These are phyloP conservation scores for Spathaspora hagerdaliae DNA, from an alignment of 805 yeast species.

Conservation along the genomic window DNA sequence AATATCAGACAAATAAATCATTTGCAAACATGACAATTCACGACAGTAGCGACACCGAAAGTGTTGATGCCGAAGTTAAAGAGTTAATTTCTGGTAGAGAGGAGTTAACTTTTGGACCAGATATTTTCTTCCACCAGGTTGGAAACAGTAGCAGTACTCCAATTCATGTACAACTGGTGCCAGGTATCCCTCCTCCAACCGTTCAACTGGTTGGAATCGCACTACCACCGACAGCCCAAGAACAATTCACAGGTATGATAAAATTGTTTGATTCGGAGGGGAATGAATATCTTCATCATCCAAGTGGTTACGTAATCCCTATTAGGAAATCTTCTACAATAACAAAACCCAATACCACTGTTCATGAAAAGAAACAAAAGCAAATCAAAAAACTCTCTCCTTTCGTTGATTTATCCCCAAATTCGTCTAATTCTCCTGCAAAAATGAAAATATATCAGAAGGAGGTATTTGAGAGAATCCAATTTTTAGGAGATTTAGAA, in stretches of 20 bases:
- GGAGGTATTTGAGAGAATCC: conserved; percentile 7
- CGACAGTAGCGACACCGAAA: conserved; percentile 5
- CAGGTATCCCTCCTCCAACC: neutral
- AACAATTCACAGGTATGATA: neutral
- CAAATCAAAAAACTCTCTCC: neutral
- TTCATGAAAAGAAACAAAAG: neutral
- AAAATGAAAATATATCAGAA: conserved; percentile 4
- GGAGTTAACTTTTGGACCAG: conserved; percentile 8
- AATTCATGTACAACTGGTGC: neutral
- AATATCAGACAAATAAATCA: too few species aligned
- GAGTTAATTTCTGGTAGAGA: conserved; percentile 7
- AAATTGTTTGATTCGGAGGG: conserved; percentile 2
- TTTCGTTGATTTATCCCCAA: conserved; percentile 4
- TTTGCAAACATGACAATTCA: neutral
- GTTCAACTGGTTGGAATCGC: neutral
- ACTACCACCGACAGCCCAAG: neutral
- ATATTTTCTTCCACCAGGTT: neutral
- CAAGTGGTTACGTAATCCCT: conserved; percentile 1
- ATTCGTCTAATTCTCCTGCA: conserved; percentile 1
- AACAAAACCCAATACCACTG: neutral
- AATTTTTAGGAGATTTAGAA: conserved; percentile 7
- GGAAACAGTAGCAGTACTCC: neutral
- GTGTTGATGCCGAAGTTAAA: conserved; percentile 6
- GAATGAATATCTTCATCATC: conserved; percentile 5
- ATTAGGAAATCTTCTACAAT: neutral